A percentile compares a stretch with the other conserved stretches of the same genome.
These are phyloP conservation scores for Eutrema heterophyllum DNA, from an alignment of 345 rosid genomes.

Conservation along the genomic window DNA sequence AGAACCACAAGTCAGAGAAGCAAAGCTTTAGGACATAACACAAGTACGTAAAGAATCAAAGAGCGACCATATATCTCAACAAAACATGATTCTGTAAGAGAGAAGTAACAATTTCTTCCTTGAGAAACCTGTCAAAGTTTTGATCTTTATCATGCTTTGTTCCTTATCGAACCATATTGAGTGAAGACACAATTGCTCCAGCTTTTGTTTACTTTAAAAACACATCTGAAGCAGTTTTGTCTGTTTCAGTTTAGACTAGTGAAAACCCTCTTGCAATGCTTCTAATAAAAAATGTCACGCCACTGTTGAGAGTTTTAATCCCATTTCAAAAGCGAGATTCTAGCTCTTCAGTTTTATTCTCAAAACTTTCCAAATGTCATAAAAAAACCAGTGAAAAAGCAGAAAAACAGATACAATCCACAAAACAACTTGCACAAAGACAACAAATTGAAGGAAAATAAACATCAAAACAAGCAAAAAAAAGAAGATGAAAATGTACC, in stretches of 20 bases:
- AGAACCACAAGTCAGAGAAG: constrained; percentile 29
- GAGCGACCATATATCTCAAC: background rate
- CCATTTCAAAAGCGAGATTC: background rate
- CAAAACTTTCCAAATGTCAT: background rate
- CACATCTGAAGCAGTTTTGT: background rate
- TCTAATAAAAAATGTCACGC: background rate
- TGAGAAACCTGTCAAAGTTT: background rate
- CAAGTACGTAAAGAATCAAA: background rate
- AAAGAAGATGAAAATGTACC: constrained; percentile 33
- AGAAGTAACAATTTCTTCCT: background rate
- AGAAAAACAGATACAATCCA: background rate
- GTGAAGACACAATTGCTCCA: background rate
- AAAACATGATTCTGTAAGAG: background rate
- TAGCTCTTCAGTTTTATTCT: background rate
- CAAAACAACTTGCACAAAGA: background rate
- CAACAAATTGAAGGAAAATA: background rate
- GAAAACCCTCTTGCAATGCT: background rate
- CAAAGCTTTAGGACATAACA: background rate
- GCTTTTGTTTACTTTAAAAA: background rate
- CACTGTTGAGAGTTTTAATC: background rate
- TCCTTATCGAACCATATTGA: background rate
- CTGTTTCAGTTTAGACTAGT: background rate
- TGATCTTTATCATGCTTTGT: background rate
- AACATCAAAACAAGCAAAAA: background rate
- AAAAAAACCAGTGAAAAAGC: background rate